Conservation (phyloP, 1,284 basidiomycete genomes). For the Neonothopanus nambi region DNA sequence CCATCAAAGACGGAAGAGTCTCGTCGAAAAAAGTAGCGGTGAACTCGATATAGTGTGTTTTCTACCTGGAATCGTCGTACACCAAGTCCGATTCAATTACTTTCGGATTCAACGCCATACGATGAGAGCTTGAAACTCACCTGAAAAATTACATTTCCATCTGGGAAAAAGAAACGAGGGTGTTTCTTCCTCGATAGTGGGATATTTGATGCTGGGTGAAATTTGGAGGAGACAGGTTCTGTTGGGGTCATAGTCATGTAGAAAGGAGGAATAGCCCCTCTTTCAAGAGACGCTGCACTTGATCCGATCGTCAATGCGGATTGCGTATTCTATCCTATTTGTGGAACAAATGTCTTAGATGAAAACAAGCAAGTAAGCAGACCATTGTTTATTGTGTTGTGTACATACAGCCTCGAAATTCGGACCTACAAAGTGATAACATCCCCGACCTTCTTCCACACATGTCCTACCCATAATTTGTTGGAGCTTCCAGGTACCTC, state of each 20-base stretch:
- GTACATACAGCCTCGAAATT: too few species aligned
- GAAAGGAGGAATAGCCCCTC: too few species aligned
- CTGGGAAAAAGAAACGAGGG: conserved; percentile 26
- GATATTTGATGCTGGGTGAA: background rate
- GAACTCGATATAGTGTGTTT: conserved; percentile 22
- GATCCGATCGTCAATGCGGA: too few species aligned
- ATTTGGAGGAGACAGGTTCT: background rate
- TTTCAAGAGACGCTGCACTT: too few species aligned
- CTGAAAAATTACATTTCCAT: conserved; percentile 26
- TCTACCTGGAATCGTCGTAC: conserved; percentile 18
- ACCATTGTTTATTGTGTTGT: too few species aligned
- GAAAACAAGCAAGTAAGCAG: too few species aligned
- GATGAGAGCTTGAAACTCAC: conserved; percentile 17
- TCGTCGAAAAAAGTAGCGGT: conserved; percentile 24
- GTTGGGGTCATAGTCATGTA: too few species aligned
- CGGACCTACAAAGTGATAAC: background rate
- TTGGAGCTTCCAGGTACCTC: conserved; percentile 18
- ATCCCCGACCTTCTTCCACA: conserved; percentile 21
- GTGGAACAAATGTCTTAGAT: too few species aligned
- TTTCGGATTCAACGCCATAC: too few species aligned
- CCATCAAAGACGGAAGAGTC: conserved; percentile 25
- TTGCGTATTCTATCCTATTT: too few species aligned
- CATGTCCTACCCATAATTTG: conserved; percentile 23
- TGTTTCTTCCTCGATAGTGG: conserved; percentile 10
- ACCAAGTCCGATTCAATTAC: too few species aligned